Percentiles rank a stretch among this genome's conserved stretches.
These are phyloP conservation scores for Ophioceras dolichostomum DNA, from an alignment of 2,329 filamentous ascomycete genomes.

Conservation along the genomic window DNA sequence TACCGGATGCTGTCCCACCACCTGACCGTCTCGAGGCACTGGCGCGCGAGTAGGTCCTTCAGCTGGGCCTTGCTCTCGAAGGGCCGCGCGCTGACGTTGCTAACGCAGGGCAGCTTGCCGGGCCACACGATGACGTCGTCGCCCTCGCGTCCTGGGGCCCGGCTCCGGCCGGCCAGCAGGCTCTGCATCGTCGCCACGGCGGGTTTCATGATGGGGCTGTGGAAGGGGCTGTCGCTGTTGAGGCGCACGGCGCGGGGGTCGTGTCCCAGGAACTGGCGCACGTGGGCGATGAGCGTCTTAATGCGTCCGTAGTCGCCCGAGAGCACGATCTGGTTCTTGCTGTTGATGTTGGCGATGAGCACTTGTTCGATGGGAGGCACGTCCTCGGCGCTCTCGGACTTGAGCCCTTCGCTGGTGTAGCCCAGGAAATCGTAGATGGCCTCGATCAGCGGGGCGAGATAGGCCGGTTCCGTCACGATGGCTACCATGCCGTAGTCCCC, in stretches of 20 bases:
- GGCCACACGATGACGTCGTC: conserved; percentile 65
- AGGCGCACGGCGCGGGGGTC: conserved; percentile 79
- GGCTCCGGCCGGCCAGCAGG: conserved; percentile 49
- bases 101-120: conserved; percentile 63
- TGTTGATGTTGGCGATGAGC: conserved; percentile 86
- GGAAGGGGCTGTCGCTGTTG: conserved; percentile 82
- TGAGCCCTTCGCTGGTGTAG: conserved; percentile 50
- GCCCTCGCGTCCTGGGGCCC: conserved; percentile 36
- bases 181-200: conserved; percentile 63
- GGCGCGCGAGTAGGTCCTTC: conserved; percentile 73
- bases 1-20: conserved; percentile 95
- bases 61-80: conserved; percentile 64
- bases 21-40: conserved; percentile 80
- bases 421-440: conserved; percentile 72
- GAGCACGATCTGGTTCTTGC: conserved; percentile 90
- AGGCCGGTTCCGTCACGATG: conserved; percentile 73
- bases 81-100: conserved; percentile 73
- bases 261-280: conserved; percentile 82
- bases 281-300: conserved; percentile 66
- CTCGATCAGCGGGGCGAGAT: conserved; percentile 55
- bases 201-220: conserved; percentile 83
- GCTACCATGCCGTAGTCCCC: conserved; percentile 93
- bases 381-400: conserved; percentile 54
- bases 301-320: conserved; percentile 79
- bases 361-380: conserved; percentile 75